phyloP scores from a whole-genome alignment of 2,329 filamentous ascomycete genomes.

The Calonectria ilicicola region DNA sequence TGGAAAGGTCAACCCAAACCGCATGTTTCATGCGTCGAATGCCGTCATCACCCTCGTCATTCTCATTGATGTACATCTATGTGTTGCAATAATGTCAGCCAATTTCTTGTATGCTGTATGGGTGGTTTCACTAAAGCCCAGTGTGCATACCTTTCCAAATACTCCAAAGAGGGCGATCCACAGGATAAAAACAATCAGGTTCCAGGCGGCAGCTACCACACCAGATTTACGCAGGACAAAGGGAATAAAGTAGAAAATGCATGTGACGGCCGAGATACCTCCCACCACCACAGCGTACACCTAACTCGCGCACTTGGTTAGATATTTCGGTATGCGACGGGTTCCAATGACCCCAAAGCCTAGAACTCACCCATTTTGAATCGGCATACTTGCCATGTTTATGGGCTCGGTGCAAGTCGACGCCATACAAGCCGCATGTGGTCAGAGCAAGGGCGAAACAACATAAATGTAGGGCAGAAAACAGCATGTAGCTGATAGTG shows the following conservation, averaged over 20 bases:
- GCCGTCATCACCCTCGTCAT: conserved; percentile 71
- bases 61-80: conserved; percentile 77
- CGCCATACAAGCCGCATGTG: conserved; percentile 83
- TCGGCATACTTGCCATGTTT: conserved; percentile 64
- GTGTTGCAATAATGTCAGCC: conserved; percentile 14
- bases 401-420: conserved; percentile 70
- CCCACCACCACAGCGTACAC: conserved; percentile 80
- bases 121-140: background rate
- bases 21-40: conserved; percentile 86
- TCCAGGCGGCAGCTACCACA: conserved; percentile 72
- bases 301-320: conserved; percentile 48
- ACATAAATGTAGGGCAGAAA: conserved; percentile 75
- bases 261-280: conserved; percentile 72
- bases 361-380: conserved; percentile 74
- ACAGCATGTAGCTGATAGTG: conserved; percentile 63
- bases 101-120: background rate
- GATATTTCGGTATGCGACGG: background rate
- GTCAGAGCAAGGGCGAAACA: conserved; percentile 83
- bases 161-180: conserved; percentile 87
- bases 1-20: conserved; percentile 84
- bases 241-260: conserved; percentile 74
- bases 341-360: background rate
- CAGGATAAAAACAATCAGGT: conserved; percentile 78
- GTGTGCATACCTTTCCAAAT: conserved; percentile 73
- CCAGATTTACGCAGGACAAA: conserved; percentile 65